Percentiles rank a stretch among this genome's conserved stretches.
Conservation (phyloP, 495 filamentous ascomycete genomes). For the Talaromyces thailandensis region DNA sequence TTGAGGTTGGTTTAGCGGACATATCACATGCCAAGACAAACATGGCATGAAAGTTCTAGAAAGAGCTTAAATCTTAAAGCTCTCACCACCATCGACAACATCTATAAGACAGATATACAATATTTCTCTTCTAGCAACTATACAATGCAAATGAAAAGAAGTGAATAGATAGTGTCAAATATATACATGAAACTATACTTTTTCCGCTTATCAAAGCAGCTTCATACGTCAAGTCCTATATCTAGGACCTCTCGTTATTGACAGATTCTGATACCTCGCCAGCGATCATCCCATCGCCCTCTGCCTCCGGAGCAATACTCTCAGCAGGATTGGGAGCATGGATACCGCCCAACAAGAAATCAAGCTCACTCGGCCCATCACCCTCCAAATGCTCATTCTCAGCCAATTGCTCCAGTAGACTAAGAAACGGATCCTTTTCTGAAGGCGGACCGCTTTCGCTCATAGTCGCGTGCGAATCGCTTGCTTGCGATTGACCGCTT, state of each 20-base stretch:
- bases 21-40: neutral
- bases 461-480: conserved; percentile 19
- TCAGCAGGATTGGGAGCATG: conserved; percentile 5
- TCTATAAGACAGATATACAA: neutral
- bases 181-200: neutral
- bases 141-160: neutral
- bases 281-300: neutral
- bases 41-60: conserved; percentile 3
- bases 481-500: conserved; percentile 28
- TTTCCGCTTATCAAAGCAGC: neutral
- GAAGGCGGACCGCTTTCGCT: conserved; percentile 12
- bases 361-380: conserved; percentile 54
- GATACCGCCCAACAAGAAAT: conserved; percentile 52
- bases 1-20: neutral
- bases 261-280: neutral
- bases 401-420: conserved; percentile 68
- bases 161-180: neutral
- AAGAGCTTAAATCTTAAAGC: conserved; percentile 4
- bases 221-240: neutral
- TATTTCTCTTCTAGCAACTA: neutral
- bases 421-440: conserved; percentile 75
- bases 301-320: neutral
- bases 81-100: neutral
- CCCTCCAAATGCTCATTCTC: conserved; percentile 53
- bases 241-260: neutral